Evolutionary conservation across 495 filamentous ascomycete genomes (phyloP).

Genomic region (Xylaria scruposa): DNA sequence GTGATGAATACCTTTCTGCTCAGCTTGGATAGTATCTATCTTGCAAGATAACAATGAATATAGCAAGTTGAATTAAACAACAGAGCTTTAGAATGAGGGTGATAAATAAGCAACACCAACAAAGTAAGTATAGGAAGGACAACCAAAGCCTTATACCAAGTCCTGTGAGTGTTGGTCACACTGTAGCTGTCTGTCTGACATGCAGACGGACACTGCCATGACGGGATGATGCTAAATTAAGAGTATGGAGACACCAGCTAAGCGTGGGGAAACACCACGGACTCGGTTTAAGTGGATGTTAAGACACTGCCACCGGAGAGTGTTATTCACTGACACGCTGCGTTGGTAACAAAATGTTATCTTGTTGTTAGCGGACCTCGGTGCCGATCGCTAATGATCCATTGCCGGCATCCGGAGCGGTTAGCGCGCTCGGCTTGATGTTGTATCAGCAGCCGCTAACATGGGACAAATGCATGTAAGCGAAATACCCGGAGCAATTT

Average conservation of each 20-base stretch:
- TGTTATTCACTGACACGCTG: background rate
- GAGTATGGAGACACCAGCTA: background rate
- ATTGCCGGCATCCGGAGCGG: slow-evolving; percentile 3
- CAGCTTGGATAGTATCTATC: background rate
- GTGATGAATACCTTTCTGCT: background rate
- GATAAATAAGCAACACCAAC: background rate
- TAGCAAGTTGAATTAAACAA: background rate
- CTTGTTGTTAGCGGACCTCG: background rate
- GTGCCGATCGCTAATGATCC: background rate
- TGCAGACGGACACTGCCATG: background rate
- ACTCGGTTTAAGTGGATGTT: background rate
- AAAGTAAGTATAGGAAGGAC: background rate
- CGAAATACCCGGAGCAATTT: background rate
- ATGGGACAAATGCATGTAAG: slow-evolving; percentile 9
- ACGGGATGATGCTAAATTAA: background rate
- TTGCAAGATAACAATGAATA: background rate
- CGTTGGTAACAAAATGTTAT: background rate
- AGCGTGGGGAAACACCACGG: background rate
- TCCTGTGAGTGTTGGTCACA: background rate
- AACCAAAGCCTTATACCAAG: background rate
- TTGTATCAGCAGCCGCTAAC: slow-evolving; percentile 15
- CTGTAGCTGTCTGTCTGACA: background rate
- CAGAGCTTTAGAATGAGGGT: background rate
- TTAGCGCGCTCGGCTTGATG: slow-evolving; percentile 14
- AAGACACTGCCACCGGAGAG: slow-evolving; percentile 7